Percentiles rank a stretch among this genome's conserved stretches.
Evolutionary conservation across 495 filamentous ascomycete species (phyloP).

Genomic region (Hypomontagnella submonticulosa): DNA sequence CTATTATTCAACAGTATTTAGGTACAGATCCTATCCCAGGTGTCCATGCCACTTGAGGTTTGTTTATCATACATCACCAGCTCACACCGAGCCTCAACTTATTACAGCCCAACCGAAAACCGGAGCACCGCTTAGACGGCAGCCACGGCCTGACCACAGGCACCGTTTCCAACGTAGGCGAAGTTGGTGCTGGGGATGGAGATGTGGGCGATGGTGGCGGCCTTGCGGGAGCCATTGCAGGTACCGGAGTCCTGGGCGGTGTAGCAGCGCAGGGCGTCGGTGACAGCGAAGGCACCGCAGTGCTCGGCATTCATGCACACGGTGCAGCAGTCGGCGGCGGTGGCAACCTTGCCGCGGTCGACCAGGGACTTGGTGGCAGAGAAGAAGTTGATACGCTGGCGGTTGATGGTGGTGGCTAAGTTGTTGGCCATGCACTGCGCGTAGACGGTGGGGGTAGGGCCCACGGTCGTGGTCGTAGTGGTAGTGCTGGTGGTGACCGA

Average conservation of each 20-base stretch:
- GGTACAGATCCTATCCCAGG: no score
- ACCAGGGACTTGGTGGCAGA: background rate
- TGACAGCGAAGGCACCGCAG: conserved; percentile 16
- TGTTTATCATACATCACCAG: no score
- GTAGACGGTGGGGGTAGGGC: conserved; percentile 18
- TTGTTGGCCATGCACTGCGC: conserved; percentile 18
- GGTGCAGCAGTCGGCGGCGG: conserved; percentile 15
- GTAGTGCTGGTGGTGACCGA: conserved; percentile 1
- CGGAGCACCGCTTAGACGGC: background rate
- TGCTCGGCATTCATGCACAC: conserved; percentile 9
- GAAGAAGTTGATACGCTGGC: conserved; percentile 20
- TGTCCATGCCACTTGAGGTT: no score
- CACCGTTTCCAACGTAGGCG: conserved; percentile 18
- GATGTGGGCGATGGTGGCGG: conserved; percentile 9
- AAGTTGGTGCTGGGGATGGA: background rate
- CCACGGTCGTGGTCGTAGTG: conserved; percentile 9
- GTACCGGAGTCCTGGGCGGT: conserved; percentile 4
- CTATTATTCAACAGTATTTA: no score
- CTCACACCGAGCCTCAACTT: no score
- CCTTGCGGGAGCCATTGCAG: conserved; percentile 6
- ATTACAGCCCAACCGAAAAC: no score
- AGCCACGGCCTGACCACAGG: conserved; percentile 15
- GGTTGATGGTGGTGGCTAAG: conserved; percentile 11
- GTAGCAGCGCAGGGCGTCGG: conserved; percentile 8
- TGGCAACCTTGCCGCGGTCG: conserved; percentile 5